A percentile compares a stretch with the other conserved stretches of the same genome.
These are phyloP conservation scores for Colletotrichum tropicicola DNA, from an alignment of 2,329 filamentous ascomycete species.

Conservation along the genomic window DNA sequence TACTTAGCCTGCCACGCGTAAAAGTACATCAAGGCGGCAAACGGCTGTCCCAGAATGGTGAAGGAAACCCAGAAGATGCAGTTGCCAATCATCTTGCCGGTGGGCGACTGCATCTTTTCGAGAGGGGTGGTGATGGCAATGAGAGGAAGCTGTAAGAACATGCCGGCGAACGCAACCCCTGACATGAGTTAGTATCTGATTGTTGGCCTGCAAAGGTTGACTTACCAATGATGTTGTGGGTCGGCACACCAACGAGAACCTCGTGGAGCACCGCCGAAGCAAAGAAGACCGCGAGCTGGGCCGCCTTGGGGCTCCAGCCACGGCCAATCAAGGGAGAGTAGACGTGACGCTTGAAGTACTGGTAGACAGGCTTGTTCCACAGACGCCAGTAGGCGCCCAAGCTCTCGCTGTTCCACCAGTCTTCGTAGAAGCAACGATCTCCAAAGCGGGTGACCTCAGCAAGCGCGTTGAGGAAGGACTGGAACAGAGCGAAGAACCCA, in stretches of 20 bases:
- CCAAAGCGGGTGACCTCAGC: constrained; percentile 91
- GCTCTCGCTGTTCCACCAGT: constrained; percentile 96
- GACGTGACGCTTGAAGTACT: constrained; percentile 95
- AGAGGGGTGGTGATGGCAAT: constrained; percentile 83
- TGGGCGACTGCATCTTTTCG: constrained; percentile 79
- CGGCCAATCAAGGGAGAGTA: constrained; percentile 88
- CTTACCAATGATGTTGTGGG: constrained; percentile 89
- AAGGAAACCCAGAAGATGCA: constrained; percentile 97
- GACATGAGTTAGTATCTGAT: constrained; percentile 16
- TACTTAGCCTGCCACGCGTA: constrained; percentile 99
- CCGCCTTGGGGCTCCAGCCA: constrained; percentile 76
- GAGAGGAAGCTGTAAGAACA: constrained; percentile 91
- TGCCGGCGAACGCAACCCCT: constrained; percentile 93
- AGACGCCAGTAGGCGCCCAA: constrained; percentile 91
- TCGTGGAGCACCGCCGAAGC: constrained; percentile 92
- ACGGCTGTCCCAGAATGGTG: constrained; percentile 92
- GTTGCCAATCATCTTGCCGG: constrained; percentile 86
- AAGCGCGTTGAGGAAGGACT: constrained; percentile 89
- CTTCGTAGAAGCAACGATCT: constrained; percentile 93
- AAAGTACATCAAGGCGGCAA: constrained; percentile 93
- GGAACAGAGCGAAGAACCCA: constrained; percentile 96
- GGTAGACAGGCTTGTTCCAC: constrained; percentile 98
- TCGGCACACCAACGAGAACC: constrained; percentile 90
- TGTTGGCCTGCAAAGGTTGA: background rate
- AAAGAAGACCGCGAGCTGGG: constrained; percentile 85